Conservation (phyloP, 1,139 yeast genomes). For the Geotrichum citri-aurantii region DNA sequence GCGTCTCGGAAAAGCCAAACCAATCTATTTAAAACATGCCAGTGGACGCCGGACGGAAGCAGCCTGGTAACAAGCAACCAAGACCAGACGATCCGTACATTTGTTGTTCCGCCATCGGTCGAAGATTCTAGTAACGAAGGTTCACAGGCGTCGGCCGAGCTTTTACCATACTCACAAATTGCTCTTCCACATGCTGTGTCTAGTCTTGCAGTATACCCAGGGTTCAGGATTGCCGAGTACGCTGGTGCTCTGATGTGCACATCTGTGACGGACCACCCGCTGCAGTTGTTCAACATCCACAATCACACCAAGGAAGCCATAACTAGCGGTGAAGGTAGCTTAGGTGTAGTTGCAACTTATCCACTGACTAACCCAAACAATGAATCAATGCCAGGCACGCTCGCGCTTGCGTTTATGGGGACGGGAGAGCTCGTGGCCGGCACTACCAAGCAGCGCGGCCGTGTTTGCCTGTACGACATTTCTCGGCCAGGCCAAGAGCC, state of each 20-base stretch:
- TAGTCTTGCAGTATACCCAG: slow-evolving; percentile 15
- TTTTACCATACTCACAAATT: slow-evolving; percentile 13
- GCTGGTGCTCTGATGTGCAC: slow-evolving; percentile 8
- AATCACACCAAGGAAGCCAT: not conserved
- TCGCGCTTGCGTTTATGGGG: slow-evolving; percentile 20
- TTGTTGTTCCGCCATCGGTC: slow-evolving; percentile 30
- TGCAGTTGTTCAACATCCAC: slow-evolving; percentile 18
- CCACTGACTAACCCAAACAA: slow-evolving; percentile 24
- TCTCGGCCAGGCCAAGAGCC: slow-evolving; percentile 21
- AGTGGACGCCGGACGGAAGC: slow-evolving; percentile 35
- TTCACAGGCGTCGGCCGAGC: not conserved
- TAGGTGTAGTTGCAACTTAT: slow-evolving; percentile 24
- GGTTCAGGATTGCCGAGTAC: slow-evolving; percentile 13
- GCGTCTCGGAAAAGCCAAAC: not conserved
- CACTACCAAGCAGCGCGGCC: slow-evolving; percentile 24
- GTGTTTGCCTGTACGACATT: slow-evolving; percentile 28
- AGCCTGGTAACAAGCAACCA: slow-evolving; percentile 30
- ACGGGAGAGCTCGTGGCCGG: slow-evolving; percentile 7
- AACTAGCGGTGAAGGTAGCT: not conserved
- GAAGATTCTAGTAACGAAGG: slow-evolving; percentile 14
- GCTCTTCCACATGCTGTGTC: slow-evolving; percentile 14
- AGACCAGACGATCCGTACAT: slow-evolving; percentile 31
- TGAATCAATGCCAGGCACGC: slow-evolving; percentile 22
- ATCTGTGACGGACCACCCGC: slow-evolving; percentile 16
- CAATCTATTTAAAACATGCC: slow-evolving; percentile 15